Percentiles rank a stretch among this genome's conserved stretches.
phyloP scores from a whole-genome alignment of 805 yeast genomes.

The Cyberlindnera xylosilytica region DNA sequence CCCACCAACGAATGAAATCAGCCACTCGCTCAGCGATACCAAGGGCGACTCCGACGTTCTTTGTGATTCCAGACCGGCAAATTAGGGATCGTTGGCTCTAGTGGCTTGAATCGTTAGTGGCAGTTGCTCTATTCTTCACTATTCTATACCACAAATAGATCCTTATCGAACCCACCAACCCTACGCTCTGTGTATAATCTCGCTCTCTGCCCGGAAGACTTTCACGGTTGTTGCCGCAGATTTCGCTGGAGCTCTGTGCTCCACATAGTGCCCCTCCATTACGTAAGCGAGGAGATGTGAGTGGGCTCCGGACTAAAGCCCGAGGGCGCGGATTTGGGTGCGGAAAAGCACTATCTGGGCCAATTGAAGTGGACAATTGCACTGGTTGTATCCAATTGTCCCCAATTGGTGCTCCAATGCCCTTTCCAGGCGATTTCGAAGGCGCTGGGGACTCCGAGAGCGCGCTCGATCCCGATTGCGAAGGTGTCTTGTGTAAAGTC shows the following conservation, averaged over 20 bases:
- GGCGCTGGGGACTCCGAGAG: conserved; percentile 12
- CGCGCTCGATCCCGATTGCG: conserved; percentile 1
- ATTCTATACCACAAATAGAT: no score
- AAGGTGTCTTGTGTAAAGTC: conserved; percentile 11
- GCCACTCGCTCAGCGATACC: conserved; percentile 2
- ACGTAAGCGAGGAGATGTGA: conserved; percentile 15
- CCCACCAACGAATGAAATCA: conserved; percentile 2
- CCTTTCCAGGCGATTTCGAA: no score
- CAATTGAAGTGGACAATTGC: neutral
- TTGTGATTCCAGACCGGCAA: no score
- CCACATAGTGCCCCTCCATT: conserved; percentile 21
- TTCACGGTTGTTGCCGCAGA: neutral
- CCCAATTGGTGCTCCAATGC: no score
- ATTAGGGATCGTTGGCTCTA: no score
- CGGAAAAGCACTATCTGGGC: neutral
- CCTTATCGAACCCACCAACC: no score
- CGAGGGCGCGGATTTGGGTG: neutral
- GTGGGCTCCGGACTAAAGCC: conserved; percentile 8
- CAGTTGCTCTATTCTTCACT: no score
- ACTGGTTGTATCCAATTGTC: no score
- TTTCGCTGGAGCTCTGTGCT: conserved; percentile 11
- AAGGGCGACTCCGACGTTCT: no score
- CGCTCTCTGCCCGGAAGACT: no score
- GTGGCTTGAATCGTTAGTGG: no score
- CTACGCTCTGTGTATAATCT: no score